Evolutionary conservation across 495 filamentous ascomycete species (phyloP), one percentile per base, ranked within the genome.

Genomic region (Hypoxylon fragiforme): DNA sequence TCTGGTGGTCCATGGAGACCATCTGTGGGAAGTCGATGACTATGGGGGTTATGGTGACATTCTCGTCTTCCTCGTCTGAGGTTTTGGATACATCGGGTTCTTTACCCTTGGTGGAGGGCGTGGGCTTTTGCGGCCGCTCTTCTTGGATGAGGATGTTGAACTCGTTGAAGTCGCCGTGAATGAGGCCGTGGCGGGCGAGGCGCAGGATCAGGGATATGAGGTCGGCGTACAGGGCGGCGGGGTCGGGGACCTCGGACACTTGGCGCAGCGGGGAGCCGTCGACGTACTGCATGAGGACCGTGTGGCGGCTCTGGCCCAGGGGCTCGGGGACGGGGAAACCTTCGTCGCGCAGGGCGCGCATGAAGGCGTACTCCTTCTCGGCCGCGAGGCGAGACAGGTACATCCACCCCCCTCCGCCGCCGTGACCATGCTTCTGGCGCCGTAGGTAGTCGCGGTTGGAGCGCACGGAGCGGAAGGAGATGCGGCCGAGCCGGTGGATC

Each of bases 141-240:
- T 95, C 91, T 57, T 91, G 85, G 70, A 97, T 85, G 14, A 99
- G 77, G 50, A 99, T 90, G 65, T 99, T 99, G 77, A 99, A 99
- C 73, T 97, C 95, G 74, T 99, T 99, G 75, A 96, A 97, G 68
- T 99, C 94, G 58, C 94, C 95, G 69, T 99, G 94, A 45, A 99
- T 97, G 48, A 99, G 73, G 6, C 94, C 95, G 62, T 87, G 85
- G 21, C 81, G 78, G n/a, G 94, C 94, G 18, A 99, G 79, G 41
- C 83, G 77, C 35, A 99, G 67, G 52, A 97, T 90, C 54, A 96
- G 82, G 44, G 85, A 81, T 69, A 99, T 95, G 44, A 99, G 75
- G 44, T 96, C 87, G 28, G 87, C 85, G 73, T 97, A 97, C 14
- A 99, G 77, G 20, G 63, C 67, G 7, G 89, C 89, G 0, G 91